These are phyloP conservation scores for Amylostereum areolatum DNA, from an alignment of 1,284 basidiomycete species.

Conservation along the genomic window DNA sequence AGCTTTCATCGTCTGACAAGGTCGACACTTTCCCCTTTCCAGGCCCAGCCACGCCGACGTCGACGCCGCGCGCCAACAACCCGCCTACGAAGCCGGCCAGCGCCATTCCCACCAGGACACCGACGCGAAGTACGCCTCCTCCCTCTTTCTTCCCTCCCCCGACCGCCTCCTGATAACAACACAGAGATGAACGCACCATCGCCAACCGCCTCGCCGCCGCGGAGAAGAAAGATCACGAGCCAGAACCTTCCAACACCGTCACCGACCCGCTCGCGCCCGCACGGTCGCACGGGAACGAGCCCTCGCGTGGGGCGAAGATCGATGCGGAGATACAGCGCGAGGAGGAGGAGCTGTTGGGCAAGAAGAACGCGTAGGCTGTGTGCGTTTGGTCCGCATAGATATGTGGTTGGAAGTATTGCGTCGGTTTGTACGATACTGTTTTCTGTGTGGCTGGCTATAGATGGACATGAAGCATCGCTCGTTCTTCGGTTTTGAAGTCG, in stretches of 20 bases:
- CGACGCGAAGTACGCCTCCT: conserved; percentile 31
- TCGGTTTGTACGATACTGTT: too few relatives aligned
- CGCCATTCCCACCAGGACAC: conserved; percentile 29
- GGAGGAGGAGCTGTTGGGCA: conserved; percentile 40
- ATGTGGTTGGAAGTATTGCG: too few relatives aligned
- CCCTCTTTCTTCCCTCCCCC: not conserved
- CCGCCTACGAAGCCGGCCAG: conserved; percentile 23
- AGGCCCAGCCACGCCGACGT: conserved; percentile 3
- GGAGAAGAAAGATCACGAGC: conserved; percentile 22
- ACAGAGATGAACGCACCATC: conserved; percentile 35
- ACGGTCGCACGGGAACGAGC: conserved; percentile 49
- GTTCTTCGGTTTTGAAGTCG: too few relatives aligned
- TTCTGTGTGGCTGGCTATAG: too few relatives aligned
- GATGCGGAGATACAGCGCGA: conserved; percentile 52
- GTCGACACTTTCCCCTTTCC: too few relatives aligned
- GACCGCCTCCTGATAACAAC: conserved; percentile 1
- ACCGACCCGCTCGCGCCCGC: conserved; percentile 39
- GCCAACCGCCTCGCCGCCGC: conserved; percentile 31
- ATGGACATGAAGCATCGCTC: too few relatives aligned
- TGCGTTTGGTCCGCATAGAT: too few relatives aligned
- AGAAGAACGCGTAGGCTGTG: too few relatives aligned
- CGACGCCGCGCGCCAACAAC: not conserved
- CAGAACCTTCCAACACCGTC: conserved; percentile 22
- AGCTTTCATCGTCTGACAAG: not conserved
- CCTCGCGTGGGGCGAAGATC: conserved; percentile 53